Evolutionary conservation across 2,329 filamentous ascomycete genomes (phyloP), one percentile per base, ranked within the genome.

Genomic region (Diaporthe helianthi): DNA sequence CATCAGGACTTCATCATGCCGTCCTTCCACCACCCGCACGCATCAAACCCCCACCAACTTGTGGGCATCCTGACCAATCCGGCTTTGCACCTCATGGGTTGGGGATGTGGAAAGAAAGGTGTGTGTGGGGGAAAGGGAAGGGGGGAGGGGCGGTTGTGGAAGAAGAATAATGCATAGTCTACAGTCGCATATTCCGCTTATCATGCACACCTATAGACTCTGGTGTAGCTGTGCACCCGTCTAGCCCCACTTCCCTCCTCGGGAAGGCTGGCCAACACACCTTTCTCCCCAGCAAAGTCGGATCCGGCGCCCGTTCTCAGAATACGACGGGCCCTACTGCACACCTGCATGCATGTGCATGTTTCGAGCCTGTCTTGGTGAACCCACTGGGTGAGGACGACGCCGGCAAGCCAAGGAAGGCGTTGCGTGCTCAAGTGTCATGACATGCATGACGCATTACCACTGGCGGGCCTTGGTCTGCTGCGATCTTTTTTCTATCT

Each of bases 301-400:
- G 41, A 33, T 47, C 64, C 38, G 64, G 64, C 38, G 41, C 54
- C 53, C 49, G 44, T 49, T 67, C 38, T 47, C 26, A 54, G 65
- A 67, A 67, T 67, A 67, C 52, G 65, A 69, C 66, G 58, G 69
- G 52, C 65, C 51, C 58, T 70, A 53, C 69, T 70, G 69, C 58
- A 68, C 31, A 60, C 58, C 19, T 63, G 58, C 58, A 63, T 49
- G 58, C 58, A 36, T 63, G 58, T 49, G 58, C 58, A 49, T 63
- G 55, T 61, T 61, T 61, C 55, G 55, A 61, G 24, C 55, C 47
- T 33, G 19, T 61, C 41, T 61, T 61, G 41, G 55, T 33, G 55
- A 61, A 29, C 44, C 58, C 44, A 63, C 58, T 63, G 58, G 58
- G 29, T 44, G 44, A 63, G 17, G 9, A 17, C 53, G 17, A 12